Evolutionary conservation across 2,329 filamentous ascomycete species (phyloP).

Genomic region (Fusarium setosum): DNA sequence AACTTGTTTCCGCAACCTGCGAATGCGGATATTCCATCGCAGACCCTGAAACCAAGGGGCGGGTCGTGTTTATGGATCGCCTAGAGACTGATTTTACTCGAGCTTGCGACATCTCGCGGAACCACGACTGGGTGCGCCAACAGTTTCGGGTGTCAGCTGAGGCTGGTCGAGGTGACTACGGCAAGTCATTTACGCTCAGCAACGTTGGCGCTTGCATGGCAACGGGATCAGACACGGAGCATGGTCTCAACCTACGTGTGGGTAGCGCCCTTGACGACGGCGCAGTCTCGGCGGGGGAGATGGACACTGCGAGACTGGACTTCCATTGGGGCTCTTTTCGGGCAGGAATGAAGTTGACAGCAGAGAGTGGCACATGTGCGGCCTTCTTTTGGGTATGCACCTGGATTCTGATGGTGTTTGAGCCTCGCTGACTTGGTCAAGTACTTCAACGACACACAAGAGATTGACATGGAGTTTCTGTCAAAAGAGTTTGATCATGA

Average conservation of each 20-base stretch:
- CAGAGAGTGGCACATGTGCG: slow-evolving; percentile 74
- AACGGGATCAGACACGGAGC: slow-evolving; percentile 50
- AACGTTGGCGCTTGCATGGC: slow-evolving; percentile 65
- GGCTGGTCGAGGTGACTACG: slow-evolving; percentile 71
- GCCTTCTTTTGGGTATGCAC: slow-evolving; percentile 81
- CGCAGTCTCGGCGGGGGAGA: slow-evolving; percentile 71
- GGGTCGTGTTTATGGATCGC: slow-evolving; percentile 73
- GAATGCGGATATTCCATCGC: slow-evolving; percentile 77
- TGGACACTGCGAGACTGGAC: slow-evolving; percentile 70
- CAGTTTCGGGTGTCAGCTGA: slow-evolving; percentile 72
- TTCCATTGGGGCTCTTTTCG: slow-evolving; percentile 78
- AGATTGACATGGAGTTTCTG: slow-evolving; percentile 85
- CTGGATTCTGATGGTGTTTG: background rate
- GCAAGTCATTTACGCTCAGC: slow-evolving; percentile 68
- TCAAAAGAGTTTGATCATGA: slow-evolving; percentile 69
- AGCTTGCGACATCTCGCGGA: slow-evolving; percentile 57
- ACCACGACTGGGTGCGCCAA: slow-evolving; percentile 74
- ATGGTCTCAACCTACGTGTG: slow-evolving; percentile 69
- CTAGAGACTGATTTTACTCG: slow-evolving; percentile 79
- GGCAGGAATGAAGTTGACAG: slow-evolving; percentile 72
- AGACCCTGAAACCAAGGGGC: slow-evolving; percentile 51
- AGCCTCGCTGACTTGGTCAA: slow-evolving; percentile 44
- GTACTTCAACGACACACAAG: slow-evolving; percentile 83
- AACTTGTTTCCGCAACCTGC: slow-evolving; percentile 60
- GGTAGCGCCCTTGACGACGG: slow-evolving; percentile 53